phyloP scores from a whole-genome alignment of 257 asterid genomes.

The Scutellaria galericulata region DNA sequence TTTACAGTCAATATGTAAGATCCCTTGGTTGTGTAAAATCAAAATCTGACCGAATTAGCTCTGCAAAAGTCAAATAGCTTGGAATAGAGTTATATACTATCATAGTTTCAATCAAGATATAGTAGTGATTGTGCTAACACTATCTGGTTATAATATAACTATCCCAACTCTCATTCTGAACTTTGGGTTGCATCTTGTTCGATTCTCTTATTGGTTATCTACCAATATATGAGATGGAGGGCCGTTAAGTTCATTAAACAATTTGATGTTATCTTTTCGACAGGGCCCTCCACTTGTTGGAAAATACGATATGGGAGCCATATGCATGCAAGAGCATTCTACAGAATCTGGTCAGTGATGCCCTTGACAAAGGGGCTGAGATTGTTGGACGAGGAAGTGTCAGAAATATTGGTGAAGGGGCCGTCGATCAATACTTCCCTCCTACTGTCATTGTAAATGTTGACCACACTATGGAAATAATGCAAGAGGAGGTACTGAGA shows the following conservation, averaged over 20 bases:
- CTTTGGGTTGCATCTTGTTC: not conserved
- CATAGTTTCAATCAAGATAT: too few species aligned
- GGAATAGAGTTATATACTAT: not conserved
- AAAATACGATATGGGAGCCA: constrained; percentile 98
- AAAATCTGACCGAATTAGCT: not conserved
- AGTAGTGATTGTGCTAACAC: too few species aligned
- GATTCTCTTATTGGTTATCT: too few species aligned
- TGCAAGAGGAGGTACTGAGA: constrained; percentile 91
- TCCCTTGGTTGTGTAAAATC: constrained; percentile 18
- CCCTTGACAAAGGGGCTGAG: constrained; percentile 91
- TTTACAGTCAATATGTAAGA: not conserved
- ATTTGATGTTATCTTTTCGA: constrained; percentile 34
- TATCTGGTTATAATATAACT: too few species aligned
- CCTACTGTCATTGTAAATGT: constrained; percentile 91
- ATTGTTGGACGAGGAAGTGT: constrained; percentile 91
- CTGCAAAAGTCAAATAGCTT: not conserved
- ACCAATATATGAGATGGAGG: too few species aligned
- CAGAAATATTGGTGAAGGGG: constrained; percentile 95
- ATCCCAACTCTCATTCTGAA: too few species aligned
- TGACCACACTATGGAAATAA: constrained; percentile 87
- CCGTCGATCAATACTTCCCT: constrained; percentile 96
- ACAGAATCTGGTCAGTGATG: constrained; percentile 84
- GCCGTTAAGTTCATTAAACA: not conserved
- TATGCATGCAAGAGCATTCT: constrained; percentile 99
- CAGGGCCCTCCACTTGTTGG: constrained; percentile 96